Base-by-base conservation (phyloP, 371 early-diverging fungal genomes). In the Saksenaea vasiformis region DNA sequence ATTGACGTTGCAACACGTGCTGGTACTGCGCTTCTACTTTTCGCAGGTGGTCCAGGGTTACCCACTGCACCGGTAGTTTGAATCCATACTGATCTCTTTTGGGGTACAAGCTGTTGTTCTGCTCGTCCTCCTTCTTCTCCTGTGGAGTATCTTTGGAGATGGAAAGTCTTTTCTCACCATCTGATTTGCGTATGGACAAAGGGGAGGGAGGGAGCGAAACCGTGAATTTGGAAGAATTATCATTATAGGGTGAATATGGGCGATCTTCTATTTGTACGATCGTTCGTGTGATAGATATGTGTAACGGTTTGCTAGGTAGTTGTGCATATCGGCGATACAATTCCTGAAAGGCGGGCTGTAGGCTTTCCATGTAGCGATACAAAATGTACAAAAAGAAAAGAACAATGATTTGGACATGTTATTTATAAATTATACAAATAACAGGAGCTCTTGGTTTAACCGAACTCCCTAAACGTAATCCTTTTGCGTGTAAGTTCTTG, bases 41-140 rank as follows among this genome's bases (percentile, higher is more conserved):
- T 15, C 72, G 65, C 51, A 85, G 68, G 27, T 82, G 73, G 9
- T 79, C 72, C 17, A 73, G 54, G 0, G 76, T 70, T 19, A 87
- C 65, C 83, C 85, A 85, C 69, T 85, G 84, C 5, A 79, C 76
- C 24, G 81, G 78, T 41, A 79, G 80, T 63, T 76, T 83, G 68
- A 90, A 90, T 14, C 90, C 90, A 65, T 88, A 89, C 31, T 68
- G 67, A 67, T 90, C 90, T 35, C 88, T 80, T 47, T 22, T 3
- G 1, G n/a, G 22, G 11, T 22, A 22, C 22, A 47, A 19, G 36
- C 9, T 34, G 31, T 31, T 31, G 31, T 31, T 4, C 2, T 7
- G 17, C 51, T 47, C 24, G 11, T 47, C 19, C 24, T 47, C 22
- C 51, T 47, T 11, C 5, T 47, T 7, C 24, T 47, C 22, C 10